phyloP scores from a whole-genome alignment of 148 eudicot species.

The Vaccinium vitisidaea region DNA sequence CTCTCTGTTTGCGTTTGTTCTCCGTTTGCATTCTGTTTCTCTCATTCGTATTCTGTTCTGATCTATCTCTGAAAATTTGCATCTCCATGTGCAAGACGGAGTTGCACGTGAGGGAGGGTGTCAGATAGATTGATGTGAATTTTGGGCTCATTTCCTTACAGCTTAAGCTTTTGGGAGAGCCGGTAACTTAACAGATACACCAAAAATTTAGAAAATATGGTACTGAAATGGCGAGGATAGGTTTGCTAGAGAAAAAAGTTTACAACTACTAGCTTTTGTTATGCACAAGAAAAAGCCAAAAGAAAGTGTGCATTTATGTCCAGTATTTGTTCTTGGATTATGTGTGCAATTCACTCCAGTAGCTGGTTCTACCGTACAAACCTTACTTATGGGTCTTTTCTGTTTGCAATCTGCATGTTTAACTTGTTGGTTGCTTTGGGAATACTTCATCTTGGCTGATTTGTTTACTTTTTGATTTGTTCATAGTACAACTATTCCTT shows the following conservation, averaged over 20 bases:
- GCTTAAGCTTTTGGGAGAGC: too few species aligned
- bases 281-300: neutral
- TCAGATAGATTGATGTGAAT: too few species aligned
- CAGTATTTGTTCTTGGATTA: conserved; percentile 5
- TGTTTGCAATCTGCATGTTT: neutral
- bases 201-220: neutral
- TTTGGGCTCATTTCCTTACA: too few species aligned
- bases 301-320: neutral
- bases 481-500: neutral
- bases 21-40: too few species aligned
- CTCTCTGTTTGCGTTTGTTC: too few species aligned
- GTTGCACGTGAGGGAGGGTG: too few species aligned
- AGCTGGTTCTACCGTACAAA: neutral
- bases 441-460: neutral
- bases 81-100: too few species aligned
- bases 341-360: neutral
- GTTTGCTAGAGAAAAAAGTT: neutral
- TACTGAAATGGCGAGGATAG: neutral
- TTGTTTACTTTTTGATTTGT: neutral
- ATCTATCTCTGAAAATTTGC: too few species aligned
- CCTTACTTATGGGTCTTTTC: neutral
- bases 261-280: neutral
- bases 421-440: neutral
- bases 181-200: too few species aligned
- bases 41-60: too few species aligned